Conservation (phyloP, 2,329 filamentous ascomycete species). For the Neofusicoccum umdonicola region DNA sequence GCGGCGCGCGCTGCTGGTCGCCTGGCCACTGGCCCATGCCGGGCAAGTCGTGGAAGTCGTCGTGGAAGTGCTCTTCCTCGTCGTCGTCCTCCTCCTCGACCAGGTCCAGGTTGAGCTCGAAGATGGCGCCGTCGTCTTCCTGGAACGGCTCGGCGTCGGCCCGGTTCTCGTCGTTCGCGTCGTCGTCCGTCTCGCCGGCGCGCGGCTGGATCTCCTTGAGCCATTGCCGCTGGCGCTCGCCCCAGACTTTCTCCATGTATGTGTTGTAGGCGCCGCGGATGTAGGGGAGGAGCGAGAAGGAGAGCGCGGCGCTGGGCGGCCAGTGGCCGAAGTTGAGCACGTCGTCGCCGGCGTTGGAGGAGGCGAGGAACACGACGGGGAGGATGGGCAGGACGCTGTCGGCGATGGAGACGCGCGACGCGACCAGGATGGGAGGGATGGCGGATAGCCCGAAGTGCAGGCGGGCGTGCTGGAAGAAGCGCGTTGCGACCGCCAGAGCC, state of each 20-base stretch:
- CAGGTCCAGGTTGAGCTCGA: constrained; percentile 50
- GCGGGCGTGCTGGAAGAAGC: constrained; percentile 45
- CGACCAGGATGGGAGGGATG: constrained; percentile 65
- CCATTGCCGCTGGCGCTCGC: constrained; percentile 59
- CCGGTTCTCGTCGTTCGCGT: constrained; percentile 27
- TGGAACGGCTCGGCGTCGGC: constrained; percentile 28
- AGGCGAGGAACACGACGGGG: constrained; percentile 61
- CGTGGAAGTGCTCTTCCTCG: constrained; percentile 35
- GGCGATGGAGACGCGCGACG: constrained; percentile 59
- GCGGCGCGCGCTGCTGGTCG: constrained; percentile 12
- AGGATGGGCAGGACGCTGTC: constrained; percentile 63
- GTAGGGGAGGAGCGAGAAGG: constrained; percentile 66
- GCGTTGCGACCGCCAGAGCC: constrained; percentile 28
- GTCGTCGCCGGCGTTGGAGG: constrained; percentile 44
- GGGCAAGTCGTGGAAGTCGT: constrained; percentile 31
- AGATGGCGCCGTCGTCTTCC: constrained; percentile 40
- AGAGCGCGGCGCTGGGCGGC: constrained; percentile 65
- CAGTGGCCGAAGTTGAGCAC: constrained; percentile 56
- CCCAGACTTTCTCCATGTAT: constrained; percentile 60
- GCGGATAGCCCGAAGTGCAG: constrained; percentile 62
- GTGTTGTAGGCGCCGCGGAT: constrained; percentile 62
- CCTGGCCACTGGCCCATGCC: constrained; percentile 16
- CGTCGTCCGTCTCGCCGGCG: constrained; percentile 37
- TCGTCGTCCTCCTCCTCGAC: constrained; percentile 35
- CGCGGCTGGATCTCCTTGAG: constrained; percentile 62